These are phyloP conservation scores for Picochlorum sp. DNA, from an alignment of 139 green algal genomes.

Conservation along the genomic window DNA sequence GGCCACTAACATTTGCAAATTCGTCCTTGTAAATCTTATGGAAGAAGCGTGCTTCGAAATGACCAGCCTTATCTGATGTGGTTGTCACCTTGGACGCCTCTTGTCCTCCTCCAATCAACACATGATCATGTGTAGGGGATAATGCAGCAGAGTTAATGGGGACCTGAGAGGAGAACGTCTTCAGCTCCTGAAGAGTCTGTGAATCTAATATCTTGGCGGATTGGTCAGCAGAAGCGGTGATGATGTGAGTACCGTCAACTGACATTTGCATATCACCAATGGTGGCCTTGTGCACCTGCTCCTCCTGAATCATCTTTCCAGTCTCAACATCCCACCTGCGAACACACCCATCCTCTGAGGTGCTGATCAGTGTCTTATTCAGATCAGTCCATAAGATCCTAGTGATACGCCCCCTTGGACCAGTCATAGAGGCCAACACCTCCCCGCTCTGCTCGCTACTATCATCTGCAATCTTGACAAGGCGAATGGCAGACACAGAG, in stretches of 20 bases:
- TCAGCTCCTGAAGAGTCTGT: slow-evolving; percentile 75
- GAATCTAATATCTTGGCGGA: slow-evolving; percentile 81
- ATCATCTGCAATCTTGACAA: slow-evolving; percentile 59
- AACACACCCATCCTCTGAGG: slow-evolving; percentile 78
- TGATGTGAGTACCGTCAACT: slow-evolving; percentile 78
- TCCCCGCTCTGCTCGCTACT: slow-evolving; percentile 42
- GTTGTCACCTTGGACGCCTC: slow-evolving; percentile 75
- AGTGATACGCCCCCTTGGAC: slow-evolving; percentile 55
- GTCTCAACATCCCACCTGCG: slow-evolving; percentile 74
- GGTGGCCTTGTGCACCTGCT: slow-evolving; percentile 69
- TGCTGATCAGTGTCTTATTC: slow-evolving; percentile 77
- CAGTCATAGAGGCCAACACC: slow-evolving; percentile 13
- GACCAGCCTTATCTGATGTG: slow-evolving; percentile 74
- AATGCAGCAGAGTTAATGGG: slow-evolving; percentile 86
- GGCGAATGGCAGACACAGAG: slow-evolving; percentile 30
- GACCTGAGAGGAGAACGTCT: slow-evolving; percentile 82
- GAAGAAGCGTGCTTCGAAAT: slow-evolving; percentile 94
- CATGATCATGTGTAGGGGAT: slow-evolving; percentile 88
- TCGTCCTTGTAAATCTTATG: slow-evolving; percentile 97
- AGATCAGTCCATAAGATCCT: slow-evolving; percentile 65
- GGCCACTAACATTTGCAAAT: slow-evolving; percentile 90
- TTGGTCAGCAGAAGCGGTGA: slow-evolving; percentile 90
- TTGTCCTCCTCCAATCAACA: slow-evolving; percentile 88
- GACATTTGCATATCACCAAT: slow-evolving; percentile 72
- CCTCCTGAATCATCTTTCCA: slow-evolving; percentile 46